phyloP scores from a whole-genome alignment of 2,329 filamentous ascomycete genomes.

The Alternaria atra region DNA sequence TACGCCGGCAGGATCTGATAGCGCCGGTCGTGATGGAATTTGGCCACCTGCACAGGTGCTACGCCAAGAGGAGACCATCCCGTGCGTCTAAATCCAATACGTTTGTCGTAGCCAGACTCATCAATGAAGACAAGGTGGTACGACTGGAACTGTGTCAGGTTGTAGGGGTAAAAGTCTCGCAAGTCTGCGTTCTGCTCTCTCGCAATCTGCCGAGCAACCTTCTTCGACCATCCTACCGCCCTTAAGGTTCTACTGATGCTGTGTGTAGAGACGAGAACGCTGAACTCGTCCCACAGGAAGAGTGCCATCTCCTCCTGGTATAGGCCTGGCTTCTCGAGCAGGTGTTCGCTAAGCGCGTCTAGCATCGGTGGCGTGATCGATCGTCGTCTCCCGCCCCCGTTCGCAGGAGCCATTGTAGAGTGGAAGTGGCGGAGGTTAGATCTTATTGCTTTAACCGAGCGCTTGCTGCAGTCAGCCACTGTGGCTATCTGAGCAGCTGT shows the following conservation, averaged over 20 bases:
- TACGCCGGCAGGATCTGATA: conserved; percentile 17
- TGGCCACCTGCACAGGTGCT: conserved; percentile 29
- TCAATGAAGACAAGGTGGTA: conserved; percentile 52
- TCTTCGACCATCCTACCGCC: conserved; percentile 41
- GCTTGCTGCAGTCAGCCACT: conserved; percentile 31
- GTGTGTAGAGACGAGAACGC: too few species aligned
- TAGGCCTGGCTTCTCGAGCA: conserved; percentile 40
- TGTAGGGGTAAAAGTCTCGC: conserved; percentile 48
- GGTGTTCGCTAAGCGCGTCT: conserved; percentile 35
- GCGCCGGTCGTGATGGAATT: conserved; percentile 16
- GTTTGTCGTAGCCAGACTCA: conserved; percentile 52
- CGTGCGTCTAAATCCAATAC: conserved; percentile 43
- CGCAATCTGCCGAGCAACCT: conserved; percentile 41
- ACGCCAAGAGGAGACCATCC: conserved; percentile 44
- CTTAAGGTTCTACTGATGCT: too few species aligned
- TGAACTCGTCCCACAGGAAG: too few species aligned
- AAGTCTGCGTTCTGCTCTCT: conserved; percentile 47
- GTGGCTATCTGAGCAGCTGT: conserved; percentile 18
- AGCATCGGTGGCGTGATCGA: conserved; percentile 39
- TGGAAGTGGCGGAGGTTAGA: conserved; percentile 15
- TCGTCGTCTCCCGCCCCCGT: conserved; percentile 20
- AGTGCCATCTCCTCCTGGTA: conserved; percentile 13
- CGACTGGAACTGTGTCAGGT: conserved; percentile 42
- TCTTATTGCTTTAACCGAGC: conserved; percentile 24
- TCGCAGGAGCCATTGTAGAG: conserved; percentile 16